Percentiles rank a stretch among this genome's conserved stretches.
These are phyloP conservation scores for Cercospora zeae-maydis DNA, from an alignment of 2,329 filamentous ascomycete genomes.

Conservation along the genomic window DNA sequence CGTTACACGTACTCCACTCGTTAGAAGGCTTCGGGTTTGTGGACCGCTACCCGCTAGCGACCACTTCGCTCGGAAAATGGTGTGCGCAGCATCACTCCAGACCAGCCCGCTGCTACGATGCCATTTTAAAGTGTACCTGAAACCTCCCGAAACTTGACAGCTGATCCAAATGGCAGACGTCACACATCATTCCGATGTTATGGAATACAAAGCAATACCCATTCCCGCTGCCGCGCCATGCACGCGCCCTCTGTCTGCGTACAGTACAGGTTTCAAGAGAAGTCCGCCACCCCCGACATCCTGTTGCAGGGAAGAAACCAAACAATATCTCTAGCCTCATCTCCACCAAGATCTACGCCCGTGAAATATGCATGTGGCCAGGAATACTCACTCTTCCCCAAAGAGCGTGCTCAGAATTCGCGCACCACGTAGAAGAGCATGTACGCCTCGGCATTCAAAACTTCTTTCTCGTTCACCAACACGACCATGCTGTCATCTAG, in stretches of 20 bases:
- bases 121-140: not conserved
- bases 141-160: not conserved
- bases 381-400: not conserved
- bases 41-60: too few species aligned
- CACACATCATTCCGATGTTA: not conserved
- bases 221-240: not conserved
- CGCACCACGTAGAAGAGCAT: constrained; percentile 69
- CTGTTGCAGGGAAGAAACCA: not conserved
- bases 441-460: constrained; percentile 82
- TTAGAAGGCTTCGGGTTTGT: too few species aligned
- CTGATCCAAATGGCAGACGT: not conserved
- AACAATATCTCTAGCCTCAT: not conserved
- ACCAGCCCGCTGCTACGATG: not conserved
- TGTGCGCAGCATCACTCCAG: too few species aligned
- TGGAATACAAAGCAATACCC: not conserved
- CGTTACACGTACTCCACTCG: too few species aligned
- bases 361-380: not conserved
- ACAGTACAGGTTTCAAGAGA: not conserved
- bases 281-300: not conserved
- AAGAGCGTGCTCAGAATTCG: constrained; percentile 13
- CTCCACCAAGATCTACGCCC: not conserved
- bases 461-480: constrained; percentile 75
- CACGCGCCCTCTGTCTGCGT: constrained; percentile 1
- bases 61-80: too few species aligned
- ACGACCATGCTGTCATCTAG: constrained; percentile 96